phyloP scores from a whole-genome alignment of 768 basidiomycete species.

The Lentinula sp. region DNA sequence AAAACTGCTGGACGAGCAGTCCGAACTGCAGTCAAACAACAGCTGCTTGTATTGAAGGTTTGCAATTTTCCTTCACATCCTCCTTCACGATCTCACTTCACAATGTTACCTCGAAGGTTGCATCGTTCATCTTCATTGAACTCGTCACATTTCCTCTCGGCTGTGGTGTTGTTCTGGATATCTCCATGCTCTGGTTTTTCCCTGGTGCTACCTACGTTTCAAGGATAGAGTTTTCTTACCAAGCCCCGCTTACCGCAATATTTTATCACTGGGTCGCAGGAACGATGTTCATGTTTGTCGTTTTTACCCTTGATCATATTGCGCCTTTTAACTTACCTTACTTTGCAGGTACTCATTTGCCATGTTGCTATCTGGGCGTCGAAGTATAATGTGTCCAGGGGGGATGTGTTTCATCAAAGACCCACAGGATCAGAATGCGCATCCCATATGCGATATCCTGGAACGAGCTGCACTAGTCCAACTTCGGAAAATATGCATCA shows the following conservation, averaged over 20 bases:
- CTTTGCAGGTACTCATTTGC: conserved; percentile 82
- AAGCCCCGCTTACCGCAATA: conserved; percentile 74
- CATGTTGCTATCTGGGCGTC: conserved; percentile 63
- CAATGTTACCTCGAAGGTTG: conserved; percentile 49
- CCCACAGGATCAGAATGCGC: conserved; percentile 88
- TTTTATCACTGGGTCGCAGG: conserved; percentile 94
- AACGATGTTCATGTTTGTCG: conserved; percentile 78
- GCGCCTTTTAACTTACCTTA: neutral
- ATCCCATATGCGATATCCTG: conserved; percentile 89
- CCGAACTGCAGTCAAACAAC: conserved; percentile 73
- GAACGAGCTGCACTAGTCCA: conserved; percentile 80
- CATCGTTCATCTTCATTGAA: conserved; percentile 88
- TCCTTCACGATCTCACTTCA: conserved; percentile 7
- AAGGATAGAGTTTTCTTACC: conserved; percentile 58
- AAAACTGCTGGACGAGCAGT: conserved; percentile 65
- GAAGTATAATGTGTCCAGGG: conserved; percentile 82
- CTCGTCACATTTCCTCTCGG: conserved; percentile 84
- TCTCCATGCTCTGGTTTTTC: conserved; percentile 82
- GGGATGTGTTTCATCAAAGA: conserved; percentile 98
- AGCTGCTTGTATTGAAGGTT: conserved; percentile 86
- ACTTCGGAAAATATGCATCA: conserved; percentile 77
- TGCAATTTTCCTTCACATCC: conserved; percentile 23
- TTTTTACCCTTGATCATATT: neutral
- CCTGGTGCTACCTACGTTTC: conserved; percentile 63
- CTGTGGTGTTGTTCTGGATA: conserved; percentile 80